Evolutionary conservation across 345 rosid species (phyloP), one percentile per base, ranked within the genome.

Genomic region (Mallotus nudiflorus): DNA sequence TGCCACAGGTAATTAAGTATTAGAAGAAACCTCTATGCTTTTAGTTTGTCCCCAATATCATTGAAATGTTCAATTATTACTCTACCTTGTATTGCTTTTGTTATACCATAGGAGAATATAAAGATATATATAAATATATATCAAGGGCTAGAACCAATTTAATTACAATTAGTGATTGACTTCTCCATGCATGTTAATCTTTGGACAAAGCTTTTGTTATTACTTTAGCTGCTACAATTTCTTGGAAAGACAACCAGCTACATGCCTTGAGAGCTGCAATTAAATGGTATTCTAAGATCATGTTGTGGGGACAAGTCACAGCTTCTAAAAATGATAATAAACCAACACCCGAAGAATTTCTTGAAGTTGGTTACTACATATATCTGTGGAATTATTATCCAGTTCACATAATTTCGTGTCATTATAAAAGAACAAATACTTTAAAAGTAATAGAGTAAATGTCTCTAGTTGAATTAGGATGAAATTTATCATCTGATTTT

Each of bases 1-100:
- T 25, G 59, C 57, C 65, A 67, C 65, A 58, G 73, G 61, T 71
- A 57, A 69, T 40, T 57, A 62, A 65, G 55, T 28, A 46, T 62
- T 35, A 46, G 60, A 81, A 78, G 69, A 79, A 76, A 45, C 64
- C 79, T 71, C 68, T 48, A 49, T 75, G 67, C 67, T 57, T 62
- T 60, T 15, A 16, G 63, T 76, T 76, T 73, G 75, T 77, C 75
- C 35, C 62, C 25, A 60, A 56, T 50, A 57, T 68, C 56, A 19
- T 73, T 61, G 72, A 59, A 77, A 66, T 69, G 64, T 69, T 77
- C 59, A 33, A 60, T 65, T 25, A 54, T 27, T 58, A 55, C 50
- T 28, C 76, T 18, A 67, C 22, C 14, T 18, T 55, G 14, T 28
- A 57, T 40, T 56, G n/a, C 15, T 33, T 31, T 29, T 44, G 19